These are phyloP conservation scores for Antitrichia curtipendula DNA, from an alignment of 225 moss, liverwort and hornwort species.

Conservation along the genomic window DNA sequence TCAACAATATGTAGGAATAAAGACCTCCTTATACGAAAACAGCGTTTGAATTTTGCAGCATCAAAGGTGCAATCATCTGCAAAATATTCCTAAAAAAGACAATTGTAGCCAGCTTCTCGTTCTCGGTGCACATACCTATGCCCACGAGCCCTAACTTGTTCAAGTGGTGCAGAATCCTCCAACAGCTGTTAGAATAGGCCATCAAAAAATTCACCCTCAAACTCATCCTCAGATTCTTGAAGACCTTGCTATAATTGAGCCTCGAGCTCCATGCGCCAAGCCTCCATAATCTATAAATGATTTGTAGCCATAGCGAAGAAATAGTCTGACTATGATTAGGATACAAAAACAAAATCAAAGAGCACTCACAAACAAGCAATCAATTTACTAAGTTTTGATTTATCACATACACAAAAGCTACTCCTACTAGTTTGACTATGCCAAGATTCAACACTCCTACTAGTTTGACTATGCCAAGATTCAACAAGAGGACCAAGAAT, in stretches of 20 bases:
- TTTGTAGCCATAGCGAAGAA: too few species aligned
- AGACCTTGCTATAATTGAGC: neutral
- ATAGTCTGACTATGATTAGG: too few species aligned
- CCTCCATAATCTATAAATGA: neutral
- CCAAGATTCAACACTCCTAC: too few species aligned
- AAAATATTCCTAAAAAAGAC: neutral
- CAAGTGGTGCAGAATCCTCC: neutral
- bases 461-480: too few species aligned
- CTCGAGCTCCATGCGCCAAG: accelerated
- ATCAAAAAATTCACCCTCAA: neutral
- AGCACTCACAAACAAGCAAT: too few species aligned
- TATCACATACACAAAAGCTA: too few species aligned
- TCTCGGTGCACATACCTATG: neutral
- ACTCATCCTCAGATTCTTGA: neutral
- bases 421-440: too few species aligned
- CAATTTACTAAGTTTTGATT: too few species aligned
- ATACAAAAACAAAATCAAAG: neutral
- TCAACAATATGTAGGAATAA: neutral
- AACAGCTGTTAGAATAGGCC: accelerated
- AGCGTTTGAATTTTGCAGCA: neutral
- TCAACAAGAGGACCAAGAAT: too few species aligned
- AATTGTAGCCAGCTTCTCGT: accelerated
- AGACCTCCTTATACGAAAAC: neutral
- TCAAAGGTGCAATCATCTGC: neutral
- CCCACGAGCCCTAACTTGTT: accelerated